Conservation (phyloP, 345 rosid species). For the Bruguiera gymnorhiza region DNA sequence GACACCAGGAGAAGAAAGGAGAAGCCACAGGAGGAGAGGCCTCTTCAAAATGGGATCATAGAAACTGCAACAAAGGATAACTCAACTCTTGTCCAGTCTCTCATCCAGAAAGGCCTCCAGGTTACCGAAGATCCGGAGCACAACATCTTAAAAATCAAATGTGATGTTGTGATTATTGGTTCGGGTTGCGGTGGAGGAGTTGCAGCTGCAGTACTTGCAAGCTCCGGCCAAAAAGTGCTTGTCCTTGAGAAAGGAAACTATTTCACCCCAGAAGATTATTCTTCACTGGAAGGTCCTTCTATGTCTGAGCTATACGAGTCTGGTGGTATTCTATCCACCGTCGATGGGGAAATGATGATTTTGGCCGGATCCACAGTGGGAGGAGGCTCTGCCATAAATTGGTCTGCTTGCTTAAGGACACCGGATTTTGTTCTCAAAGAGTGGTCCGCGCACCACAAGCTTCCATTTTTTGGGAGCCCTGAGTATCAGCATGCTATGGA, state of each 20-base stretch:
- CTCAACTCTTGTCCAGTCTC: slow-evolving; percentile 35
- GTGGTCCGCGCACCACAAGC: slow-evolving; percentile 47
- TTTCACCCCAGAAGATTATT: slow-evolving; percentile 47
- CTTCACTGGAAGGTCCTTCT: slow-evolving; percentile 65
- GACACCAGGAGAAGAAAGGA: slow-evolving; percentile 33
- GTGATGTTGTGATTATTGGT: slow-evolving; percentile 60
- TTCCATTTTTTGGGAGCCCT: slow-evolving; percentile 39
- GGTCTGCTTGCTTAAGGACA: slow-evolving; percentile 57
- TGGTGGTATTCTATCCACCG: slow-evolving; percentile 39
- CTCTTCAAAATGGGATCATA: slow-evolving; percentile 19
- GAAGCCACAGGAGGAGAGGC: slow-evolving; percentile 13
- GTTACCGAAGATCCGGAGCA: slow-evolving; percentile 37
- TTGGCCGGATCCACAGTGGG: slow-evolving; percentile 65
- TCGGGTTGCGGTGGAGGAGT: slow-evolving; percentile 74
- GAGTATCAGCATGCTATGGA: slow-evolving; percentile 53
- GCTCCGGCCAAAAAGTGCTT: slow-evolving; percentile 51
- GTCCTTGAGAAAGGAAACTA: slow-evolving; percentile 74
- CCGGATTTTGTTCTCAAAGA: slow-evolving; percentile 49
- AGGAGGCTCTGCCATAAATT: slow-evolving; percentile 66
- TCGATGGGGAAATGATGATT: slow-evolving; percentile 40
- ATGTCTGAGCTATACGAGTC: slow-evolving; percentile 49
- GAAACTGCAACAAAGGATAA: slow-evolving; percentile 30
- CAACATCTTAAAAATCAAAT: slow-evolving; percentile 44
- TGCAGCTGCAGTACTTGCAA: slow-evolving; percentile 69
- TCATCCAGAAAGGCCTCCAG: slow-evolving; percentile 46